These are phyloP conservation scores for Colletotrichum scovillei DNA, from an alignment of 2,329 filamentous ascomycete species.

Conservation along the genomic window DNA sequence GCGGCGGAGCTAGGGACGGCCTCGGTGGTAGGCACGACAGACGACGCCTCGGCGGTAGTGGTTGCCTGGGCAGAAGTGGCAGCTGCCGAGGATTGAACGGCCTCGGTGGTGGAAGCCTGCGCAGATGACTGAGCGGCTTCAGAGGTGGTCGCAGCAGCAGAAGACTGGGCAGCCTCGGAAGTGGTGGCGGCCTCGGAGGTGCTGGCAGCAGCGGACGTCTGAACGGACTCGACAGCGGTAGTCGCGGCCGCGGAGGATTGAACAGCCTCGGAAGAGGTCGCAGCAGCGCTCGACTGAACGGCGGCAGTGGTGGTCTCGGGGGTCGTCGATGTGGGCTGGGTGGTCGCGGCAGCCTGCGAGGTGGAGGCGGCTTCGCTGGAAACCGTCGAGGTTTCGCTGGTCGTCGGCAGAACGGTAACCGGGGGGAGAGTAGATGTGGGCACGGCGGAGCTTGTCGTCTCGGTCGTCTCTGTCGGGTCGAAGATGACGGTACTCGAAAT, in stretches of 20 bases:
- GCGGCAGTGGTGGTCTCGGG: conserved; percentile 18
- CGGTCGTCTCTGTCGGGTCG: conserved; percentile 27
- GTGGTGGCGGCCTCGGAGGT: neutral
- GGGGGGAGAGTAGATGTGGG: conserved; percentile 33
- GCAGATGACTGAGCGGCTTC: neutral
- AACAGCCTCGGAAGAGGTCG: conserved; percentile 6
- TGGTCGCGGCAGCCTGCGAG: conserved; percentile 1
- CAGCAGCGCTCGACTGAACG: neutral
- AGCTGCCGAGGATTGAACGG: neutral
- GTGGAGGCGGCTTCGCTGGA: conserved; percentile 3
- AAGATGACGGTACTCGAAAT: conserved; percentile 40
- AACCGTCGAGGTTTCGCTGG: conserved; percentile 4
- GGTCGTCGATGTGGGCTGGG: conserved; percentile 25
- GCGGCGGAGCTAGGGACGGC: conserved; percentile 5
- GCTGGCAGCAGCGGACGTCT: neutral
- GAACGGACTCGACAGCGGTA: neutral
- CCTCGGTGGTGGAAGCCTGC: neutral
- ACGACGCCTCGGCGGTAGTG: neutral
- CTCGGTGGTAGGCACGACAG: neutral
- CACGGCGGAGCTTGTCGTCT: conserved; percentile 20
- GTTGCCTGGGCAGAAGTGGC: neutral
- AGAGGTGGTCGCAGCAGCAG: neutral
- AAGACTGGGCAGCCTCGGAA: neutral
- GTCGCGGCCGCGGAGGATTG: neutral
- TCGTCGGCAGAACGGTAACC: conserved; percentile 35